Percentiles rank a stretch among this genome's conserved stretches.
Conservation (phyloP, 805 yeast species). For the Isabelozyma gotoi region DNA sequence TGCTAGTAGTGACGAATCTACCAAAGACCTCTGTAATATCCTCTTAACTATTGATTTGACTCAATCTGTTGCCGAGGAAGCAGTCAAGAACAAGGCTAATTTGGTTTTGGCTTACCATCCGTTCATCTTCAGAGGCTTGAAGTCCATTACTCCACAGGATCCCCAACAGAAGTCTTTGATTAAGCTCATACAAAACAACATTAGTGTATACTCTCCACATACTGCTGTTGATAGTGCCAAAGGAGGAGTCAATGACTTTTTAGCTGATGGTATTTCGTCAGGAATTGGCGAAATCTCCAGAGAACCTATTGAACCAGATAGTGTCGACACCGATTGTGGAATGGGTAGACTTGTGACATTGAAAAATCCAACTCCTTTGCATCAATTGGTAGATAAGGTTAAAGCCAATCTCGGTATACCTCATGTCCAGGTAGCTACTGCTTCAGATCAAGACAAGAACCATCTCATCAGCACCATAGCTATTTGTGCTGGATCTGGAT, state of each 20-base stretch:
- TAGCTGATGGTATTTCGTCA: conserved; percentile 56
- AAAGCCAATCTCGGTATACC: conserved; percentile 54
- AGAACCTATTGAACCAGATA: conserved; percentile 46
- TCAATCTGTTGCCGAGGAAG: conserved; percentile 80
- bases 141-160: conserved; percentile 58
- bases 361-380: conserved; percentile 40
- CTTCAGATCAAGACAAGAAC: conserved; percentile 20
- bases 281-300: conserved; percentile 23
- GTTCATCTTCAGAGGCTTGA: conserved; percentile 86
- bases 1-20: conserved; percentile 37
- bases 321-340: conserved; percentile 58
- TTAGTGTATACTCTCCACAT: conserved; percentile 92
- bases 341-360: conserved; percentile 75
- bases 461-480: conserved; percentile 59
- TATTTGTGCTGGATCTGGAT: conserved; percentile 95
- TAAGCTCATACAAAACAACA: conserved; percentile 68
- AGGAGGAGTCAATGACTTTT: conserved; percentile 95
- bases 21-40: conserved; percentile 26
- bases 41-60: conserved; percentile 86
- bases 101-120: conserved; percentile 88
- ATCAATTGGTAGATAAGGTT: conserved; percentile 46
- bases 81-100: conserved; percentile 53
- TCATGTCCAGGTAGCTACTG: conserved; percentile 62
- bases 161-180: conserved; percentile 83
- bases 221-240: conserved; percentile 91